Evolutionary conservation across 371 early-diverging fungal species (phyloP).

Genomic region (Dichotomocladium elegans): DNA sequence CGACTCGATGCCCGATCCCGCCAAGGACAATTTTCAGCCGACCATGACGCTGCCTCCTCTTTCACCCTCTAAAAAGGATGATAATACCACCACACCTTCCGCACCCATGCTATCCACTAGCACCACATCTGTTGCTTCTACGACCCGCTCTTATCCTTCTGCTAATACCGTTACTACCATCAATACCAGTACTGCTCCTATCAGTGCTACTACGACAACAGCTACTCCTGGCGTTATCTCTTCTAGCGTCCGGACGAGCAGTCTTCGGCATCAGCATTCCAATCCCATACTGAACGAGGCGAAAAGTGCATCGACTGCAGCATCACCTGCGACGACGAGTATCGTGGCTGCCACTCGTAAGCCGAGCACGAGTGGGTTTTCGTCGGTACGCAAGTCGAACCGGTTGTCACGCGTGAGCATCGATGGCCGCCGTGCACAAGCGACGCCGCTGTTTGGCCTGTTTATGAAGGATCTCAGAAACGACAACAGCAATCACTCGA

Average conservation of each 20-base stretch:
- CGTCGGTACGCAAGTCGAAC: slow-evolving; percentile 27
- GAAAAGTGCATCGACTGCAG: neutral
- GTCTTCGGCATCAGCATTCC: neutral
- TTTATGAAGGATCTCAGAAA: slow-evolving; percentile 11
- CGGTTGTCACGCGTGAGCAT: slow-evolving; percentile 26
- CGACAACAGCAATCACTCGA: slow-evolving; percentile 2
- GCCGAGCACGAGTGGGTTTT: too few relatives aligned
- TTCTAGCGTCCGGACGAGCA: neutral
- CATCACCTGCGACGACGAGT: neutral
- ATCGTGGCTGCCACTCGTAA: neutral
- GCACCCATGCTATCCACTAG: neutral
- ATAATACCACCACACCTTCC: neutral
- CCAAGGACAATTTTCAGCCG: neutral
- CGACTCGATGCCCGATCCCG: slow-evolving; percentile 1
- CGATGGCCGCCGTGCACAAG: slow-evolving; percentile 12
- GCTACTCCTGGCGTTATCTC: too few relatives aligned
- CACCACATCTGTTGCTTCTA: too few relatives aligned
- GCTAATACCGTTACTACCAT: neutral
- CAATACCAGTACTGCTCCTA: neutral
- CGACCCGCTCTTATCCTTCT: too few relatives aligned
- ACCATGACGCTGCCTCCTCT: slow-evolving; percentile 6
- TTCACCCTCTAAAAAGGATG: slow-evolving; percentile 3
- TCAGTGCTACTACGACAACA: neutral
- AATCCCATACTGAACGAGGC: neutral
- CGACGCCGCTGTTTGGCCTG: slow-evolving; percentile 11